Evolutionary conservation across 441 rosid genomes (phyloP), one percentile per base, ranked within the genome.

Genomic region (Mallotus repandus): DNA sequence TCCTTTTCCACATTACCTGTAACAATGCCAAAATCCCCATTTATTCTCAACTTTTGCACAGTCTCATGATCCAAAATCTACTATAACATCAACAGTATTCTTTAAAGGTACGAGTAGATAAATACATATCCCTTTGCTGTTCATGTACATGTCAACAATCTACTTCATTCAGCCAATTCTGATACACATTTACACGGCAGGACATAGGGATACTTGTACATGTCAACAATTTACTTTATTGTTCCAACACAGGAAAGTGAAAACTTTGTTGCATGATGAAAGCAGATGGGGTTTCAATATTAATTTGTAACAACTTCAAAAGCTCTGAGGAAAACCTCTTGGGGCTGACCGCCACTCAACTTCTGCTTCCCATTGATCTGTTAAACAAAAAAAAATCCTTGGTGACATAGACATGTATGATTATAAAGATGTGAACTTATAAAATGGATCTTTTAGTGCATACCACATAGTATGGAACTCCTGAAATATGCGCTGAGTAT

Each of bases 381-480:
- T 76, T 74, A 49, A 83, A 73, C 22, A 32, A 68, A 61, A 68
- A 32, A 32, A 32, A 35, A 41, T 71, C 22, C 64, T 70, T 32
- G 21, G 41, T 9, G 15, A 21, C 38, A 75, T 29, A 48, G 38
- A 18, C 38, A 16, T 55, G 29, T 46, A 13, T 68, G 69, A 22
- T 18, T 49, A 66, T 29, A 7, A 41, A 22, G 69, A 46, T 43
- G 9, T 3, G 11, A 43, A 66, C 7, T 53, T 10, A 35, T n/a
- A 25, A n/a, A 57, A 41, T 58, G 41, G 15, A 9, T 68, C 13
- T 66, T 54, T 8, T 7, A 38, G 1, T 29, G 71, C 91, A 18
- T 79, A 94, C 99, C 87, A 81, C 85, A 46, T 79, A 94, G 83
- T 89, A 71, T 29, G 99, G 99, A 64, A 92, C 99, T 65, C 98